These are phyloP conservation scores for Massariosphaeria phaeospora DNA, from an alignment of 495 filamentous ascomycete species.

Conservation along the genomic window DNA sequence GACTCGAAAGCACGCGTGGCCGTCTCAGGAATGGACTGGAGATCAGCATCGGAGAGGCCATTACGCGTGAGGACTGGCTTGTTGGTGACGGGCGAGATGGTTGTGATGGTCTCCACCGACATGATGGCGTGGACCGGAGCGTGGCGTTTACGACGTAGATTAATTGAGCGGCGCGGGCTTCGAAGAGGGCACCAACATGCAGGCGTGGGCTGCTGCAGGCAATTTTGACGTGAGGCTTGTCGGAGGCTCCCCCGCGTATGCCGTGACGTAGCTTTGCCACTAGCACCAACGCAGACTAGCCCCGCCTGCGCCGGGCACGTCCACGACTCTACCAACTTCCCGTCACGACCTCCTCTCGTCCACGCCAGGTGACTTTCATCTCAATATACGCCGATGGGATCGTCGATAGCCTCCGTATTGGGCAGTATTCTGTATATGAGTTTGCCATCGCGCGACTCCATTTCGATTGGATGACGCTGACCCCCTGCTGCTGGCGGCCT, in stretches of 20 bases:
- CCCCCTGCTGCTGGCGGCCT: neutral
- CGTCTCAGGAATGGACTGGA: conserved; percentile 58
- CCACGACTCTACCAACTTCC: conserved; percentile 1
- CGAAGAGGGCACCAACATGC: conserved; percentile 10
- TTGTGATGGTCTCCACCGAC: conserved; percentile 76
- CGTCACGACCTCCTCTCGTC: conserved; percentile 4
- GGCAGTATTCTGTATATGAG: neutral
- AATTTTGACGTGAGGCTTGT: conserved; percentile 20
- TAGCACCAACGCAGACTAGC: neutral
- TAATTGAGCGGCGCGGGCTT: conserved; percentile 13
- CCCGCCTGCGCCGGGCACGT: too few species aligned
- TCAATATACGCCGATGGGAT: conserved; percentile 21
- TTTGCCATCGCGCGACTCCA: neutral
- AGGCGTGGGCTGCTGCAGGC: conserved; percentile 5
- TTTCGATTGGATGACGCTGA: neutral
- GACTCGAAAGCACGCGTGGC: conserved; percentile 67
- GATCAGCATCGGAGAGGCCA: conserved; percentile 60
- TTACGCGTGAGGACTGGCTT: conserved; percentile 68
- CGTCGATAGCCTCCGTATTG: conserved; percentile 1
- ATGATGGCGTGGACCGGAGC: conserved; percentile 46
- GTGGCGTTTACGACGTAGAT: conserved; percentile 15
- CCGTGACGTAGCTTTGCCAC: conserved; percentile 6
- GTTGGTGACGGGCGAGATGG: conserved; percentile 83
- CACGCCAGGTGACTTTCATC: conserved; percentile 12
- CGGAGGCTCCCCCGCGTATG: conserved; percentile 4